These are phyloP conservation scores for Pseudogymnoascus sp. DNA, from an alignment of 2,329 filamentous ascomycete genomes.

Conservation along the genomic window DNA sequence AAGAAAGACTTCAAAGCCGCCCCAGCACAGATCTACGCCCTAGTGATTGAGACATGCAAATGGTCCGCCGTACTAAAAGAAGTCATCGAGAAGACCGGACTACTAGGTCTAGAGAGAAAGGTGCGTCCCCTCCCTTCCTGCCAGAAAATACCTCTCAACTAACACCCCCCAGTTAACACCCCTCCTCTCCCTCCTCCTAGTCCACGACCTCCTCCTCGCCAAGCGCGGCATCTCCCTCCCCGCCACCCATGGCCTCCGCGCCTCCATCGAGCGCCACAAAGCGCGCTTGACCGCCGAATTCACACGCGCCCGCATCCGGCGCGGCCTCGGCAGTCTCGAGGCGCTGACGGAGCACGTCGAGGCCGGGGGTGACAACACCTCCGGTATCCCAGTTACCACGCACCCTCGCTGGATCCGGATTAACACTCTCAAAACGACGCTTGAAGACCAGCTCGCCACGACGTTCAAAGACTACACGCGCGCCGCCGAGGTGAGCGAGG, in stretches of 20 bases:
- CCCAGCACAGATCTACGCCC: constrained; percentile 76
- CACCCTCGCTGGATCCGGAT: constrained; percentile 91
- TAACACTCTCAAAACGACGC: constrained; percentile 67
- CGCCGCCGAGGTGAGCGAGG: constrained; percentile 50
- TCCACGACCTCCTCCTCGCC: constrained; percentile 77
- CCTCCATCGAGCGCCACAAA: constrained; percentile 73
- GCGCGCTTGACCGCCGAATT: constrained; percentile 75
- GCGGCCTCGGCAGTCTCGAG: constrained; percentile 62
- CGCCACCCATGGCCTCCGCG: constrained; percentile 68
- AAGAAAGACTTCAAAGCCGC: constrained; percentile 70
- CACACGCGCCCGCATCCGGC: constrained; percentile 67
- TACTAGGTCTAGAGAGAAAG: constrained; percentile 79
- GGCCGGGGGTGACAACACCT: constrained; percentile 41
- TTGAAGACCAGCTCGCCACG: constrained; percentile 65
- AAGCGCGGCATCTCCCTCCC: constrained; percentile 80
- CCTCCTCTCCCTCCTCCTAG: constrained; percentile 69
- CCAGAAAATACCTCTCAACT: neutral
- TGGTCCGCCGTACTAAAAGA: constrained; percentile 84
- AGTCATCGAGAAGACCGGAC: constrained; percentile 73
- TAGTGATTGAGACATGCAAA: constrained; percentile 82
- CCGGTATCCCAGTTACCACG: constrained; percentile 25
- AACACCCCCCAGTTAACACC: constrained; percentile 62
- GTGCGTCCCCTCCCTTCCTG: constrained; percentile 38
- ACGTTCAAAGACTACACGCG: constrained; percentile 63
- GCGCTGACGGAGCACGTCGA: constrained; percentile 55